Evolutionary conservation across 306 rosid genomes (phyloP).

Genomic region (Arachis hypogaea): DNA sequence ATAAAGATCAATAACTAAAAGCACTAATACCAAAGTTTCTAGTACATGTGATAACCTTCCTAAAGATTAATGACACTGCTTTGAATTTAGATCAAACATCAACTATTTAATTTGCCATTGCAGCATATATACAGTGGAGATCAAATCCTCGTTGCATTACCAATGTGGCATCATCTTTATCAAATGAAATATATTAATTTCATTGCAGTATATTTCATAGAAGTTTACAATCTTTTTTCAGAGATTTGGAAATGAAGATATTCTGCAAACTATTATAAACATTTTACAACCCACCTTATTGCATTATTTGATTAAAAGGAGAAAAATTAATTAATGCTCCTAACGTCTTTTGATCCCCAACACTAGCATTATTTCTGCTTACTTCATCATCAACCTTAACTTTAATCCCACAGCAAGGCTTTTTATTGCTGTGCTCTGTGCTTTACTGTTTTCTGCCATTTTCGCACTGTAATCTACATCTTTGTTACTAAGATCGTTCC

Average conservation of each 20-base stretch:
- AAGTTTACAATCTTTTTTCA: not conserved
- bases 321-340: not conserved
- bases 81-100: no score
- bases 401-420: conserved; percentile 66
- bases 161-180: no score
- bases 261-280: not conserved
- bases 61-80: no score
- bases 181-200: no score
- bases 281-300: conserved; percentile 3
- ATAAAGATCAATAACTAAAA: no score
- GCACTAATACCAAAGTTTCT: no score
- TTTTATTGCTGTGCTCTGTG: conserved; percentile 20
- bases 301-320: not conserved
- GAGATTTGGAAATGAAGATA: not conserved
- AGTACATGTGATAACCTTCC: no score
- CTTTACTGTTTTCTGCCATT: conserved; percentile 23
- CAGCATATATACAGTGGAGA: no score
- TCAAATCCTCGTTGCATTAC: no score
- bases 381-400: conserved; percentile 54
- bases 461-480: conserved; percentile 38
- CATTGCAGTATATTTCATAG: no score
- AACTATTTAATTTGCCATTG: no score
- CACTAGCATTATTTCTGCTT: conserved; percentile 30
- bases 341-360: conserved; percentile 5
- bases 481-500: conserved; percentile 55